Conservation (phyloP, 768 basidiomycete genomes). For the Glaciozyma martinii region DNA sequence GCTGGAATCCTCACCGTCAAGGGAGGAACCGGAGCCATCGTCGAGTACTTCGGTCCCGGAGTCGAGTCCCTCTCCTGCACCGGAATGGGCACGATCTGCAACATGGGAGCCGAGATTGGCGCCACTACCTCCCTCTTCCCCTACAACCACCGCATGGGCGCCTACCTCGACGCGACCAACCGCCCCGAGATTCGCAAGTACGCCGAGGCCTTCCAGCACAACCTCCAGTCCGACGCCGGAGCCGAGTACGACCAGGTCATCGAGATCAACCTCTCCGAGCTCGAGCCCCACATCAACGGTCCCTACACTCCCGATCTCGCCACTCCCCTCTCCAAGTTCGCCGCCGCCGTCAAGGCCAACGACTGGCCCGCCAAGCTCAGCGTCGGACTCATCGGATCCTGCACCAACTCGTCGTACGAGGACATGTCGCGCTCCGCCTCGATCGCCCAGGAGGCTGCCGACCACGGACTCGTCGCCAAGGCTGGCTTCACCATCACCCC, state of each 20-base stretch:
- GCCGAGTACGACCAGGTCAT: constrained; percentile 91
- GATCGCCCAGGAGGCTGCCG: constrained; percentile 78
- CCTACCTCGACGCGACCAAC: constrained; percentile 91
- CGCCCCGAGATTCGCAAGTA: constrained; percentile 77
- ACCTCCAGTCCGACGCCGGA: constrained; percentile 74
- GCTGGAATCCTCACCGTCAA: constrained; percentile 98
- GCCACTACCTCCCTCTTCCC: constrained; percentile 99
- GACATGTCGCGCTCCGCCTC: constrained; percentile 97
- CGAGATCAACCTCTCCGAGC: constrained; percentile 90
- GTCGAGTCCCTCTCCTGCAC: constrained; percentile 94
- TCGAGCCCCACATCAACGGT: constrained; percentile 98
- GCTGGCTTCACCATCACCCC: constrained; percentile 97
- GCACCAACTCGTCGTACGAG: constrained; percentile 99
- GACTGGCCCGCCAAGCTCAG: constrained; percentile 93
- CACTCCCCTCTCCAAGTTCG: constrained; percentile 94
- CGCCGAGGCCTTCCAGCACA: constrained; percentile 78
- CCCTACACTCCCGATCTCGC: constrained; percentile 99
- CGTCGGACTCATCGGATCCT: constrained; percentile 95
- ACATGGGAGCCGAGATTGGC: constrained; percentile 99
- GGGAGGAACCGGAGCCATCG: constrained; percentile 97
- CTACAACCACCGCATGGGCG: constrained; percentile 87
- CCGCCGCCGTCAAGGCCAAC: constrained; percentile 82
- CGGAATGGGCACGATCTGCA: constrained; percentile 99
- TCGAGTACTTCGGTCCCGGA: constrained; percentile 92
- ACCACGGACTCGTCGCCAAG: constrained; percentile 78